phyloP scores from a whole-genome alignment of 805 yeast genomes.

The Ogataea nitratoaversa region DNA sequence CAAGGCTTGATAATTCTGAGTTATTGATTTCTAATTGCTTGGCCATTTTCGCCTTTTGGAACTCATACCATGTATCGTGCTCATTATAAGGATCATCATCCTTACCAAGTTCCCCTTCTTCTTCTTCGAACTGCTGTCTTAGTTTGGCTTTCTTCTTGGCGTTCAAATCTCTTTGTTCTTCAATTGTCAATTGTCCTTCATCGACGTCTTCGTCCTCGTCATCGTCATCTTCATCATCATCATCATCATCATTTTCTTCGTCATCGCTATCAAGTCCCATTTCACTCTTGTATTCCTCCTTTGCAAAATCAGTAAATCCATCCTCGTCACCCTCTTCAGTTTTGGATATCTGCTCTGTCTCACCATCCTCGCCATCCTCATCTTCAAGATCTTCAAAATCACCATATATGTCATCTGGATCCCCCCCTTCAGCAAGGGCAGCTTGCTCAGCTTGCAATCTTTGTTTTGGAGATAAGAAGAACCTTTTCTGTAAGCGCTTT shows the following conservation, averaged over 20 bases:
- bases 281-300: constrained; percentile 43
- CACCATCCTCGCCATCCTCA: constrained; percentile 21
- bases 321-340: constrained; percentile 28
- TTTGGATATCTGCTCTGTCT: constrained; percentile 28
- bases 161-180: constrained; percentile 72
- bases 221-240: constrained; percentile 34
- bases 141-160: constrained; percentile 88
- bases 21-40: constrained; percentile 93
- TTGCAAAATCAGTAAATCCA: constrained; percentile 51
- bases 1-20: constrained; percentile 70
- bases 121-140: constrained; percentile 85
- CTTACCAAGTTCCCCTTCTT: constrained; percentile 69
- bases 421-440: constrained; percentile 30
- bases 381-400: constrained; percentile 30
- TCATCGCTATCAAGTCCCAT: constrained; percentile 28
- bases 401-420: constrained; percentile 49
- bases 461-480: constrained; percentile 51
- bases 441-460: constrained; percentile 29
- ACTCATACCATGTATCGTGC: constrained; percentile 96
- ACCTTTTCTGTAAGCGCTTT: constrained; percentile 39
- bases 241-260: constrained; percentile 31
- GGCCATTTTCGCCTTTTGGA: constrained; percentile 94
- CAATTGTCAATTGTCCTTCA: constrained; percentile 48
- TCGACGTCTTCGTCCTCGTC: constrained; percentile 41
- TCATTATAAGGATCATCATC: constrained; percentile 64